phyloP scores from a whole-genome alignment of 2,329 filamentous ascomycete species.

The Fusarium buharicum region DNA sequence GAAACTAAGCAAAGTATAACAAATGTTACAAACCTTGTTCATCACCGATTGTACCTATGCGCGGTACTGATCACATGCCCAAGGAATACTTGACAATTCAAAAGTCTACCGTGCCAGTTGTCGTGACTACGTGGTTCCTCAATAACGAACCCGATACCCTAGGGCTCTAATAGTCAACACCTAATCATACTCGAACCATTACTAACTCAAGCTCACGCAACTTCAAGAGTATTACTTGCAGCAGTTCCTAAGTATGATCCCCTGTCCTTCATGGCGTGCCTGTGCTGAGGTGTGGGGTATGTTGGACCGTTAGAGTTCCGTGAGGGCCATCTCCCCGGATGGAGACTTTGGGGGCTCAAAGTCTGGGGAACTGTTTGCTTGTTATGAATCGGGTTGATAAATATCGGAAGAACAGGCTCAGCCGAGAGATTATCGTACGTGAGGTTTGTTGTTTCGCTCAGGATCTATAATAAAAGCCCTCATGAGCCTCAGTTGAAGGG shows the following conservation, averaged over 20 bases:
- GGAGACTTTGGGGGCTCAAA: conserved; percentile 21
- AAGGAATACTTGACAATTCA: too few species aligned
- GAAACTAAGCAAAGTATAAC: too few species aligned
- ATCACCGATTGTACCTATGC: too few species aligned
- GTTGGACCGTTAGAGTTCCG: conserved; percentile 6
- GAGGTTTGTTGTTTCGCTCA: neutral
- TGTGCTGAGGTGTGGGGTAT: conserved; percentile 37
- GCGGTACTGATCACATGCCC: too few species aligned
- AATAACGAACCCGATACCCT: too few species aligned
- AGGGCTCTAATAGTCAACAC: too few species aligned
- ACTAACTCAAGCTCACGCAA: neutral
- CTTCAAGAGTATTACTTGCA: neutral
- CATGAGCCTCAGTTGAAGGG: neutral
- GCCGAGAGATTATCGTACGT: conserved; percentile 12
- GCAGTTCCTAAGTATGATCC: conserved; percentile 2
- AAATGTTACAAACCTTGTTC: too few species aligned
- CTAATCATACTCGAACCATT: too few species aligned
- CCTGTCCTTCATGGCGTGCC: conserved; percentile 21
- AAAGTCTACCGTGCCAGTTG: too few species aligned
- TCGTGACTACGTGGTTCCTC: too few species aligned
- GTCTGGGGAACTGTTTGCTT: conserved; percentile 32
- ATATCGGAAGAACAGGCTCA: conserved; percentile 6
- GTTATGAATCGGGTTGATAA: neutral
- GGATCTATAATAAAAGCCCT: neutral
- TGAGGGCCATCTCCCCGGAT: conserved; percentile 27